A percentile compares a stretch with the other conserved stretches of the same genome.
Conservation (phyloP, 306 rosid genomes). For the Citrullus colocynthis region DNA sequence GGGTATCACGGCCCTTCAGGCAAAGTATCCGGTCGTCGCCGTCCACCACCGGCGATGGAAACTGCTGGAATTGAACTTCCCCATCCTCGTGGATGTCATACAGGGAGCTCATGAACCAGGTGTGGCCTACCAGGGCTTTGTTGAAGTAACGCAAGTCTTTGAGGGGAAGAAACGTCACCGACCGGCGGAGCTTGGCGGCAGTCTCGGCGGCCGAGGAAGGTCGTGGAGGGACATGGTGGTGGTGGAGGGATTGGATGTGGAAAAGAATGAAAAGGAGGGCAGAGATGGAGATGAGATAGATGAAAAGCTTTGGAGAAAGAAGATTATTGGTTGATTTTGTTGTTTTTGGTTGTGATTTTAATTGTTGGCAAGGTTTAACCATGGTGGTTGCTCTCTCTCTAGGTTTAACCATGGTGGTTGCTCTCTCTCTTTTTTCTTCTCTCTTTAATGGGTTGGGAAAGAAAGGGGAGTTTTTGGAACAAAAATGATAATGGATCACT, state of each 20-base stretch:
- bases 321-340: neutral
- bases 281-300: slow-evolving; percentile 25
- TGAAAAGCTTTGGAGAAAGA: slow-evolving; percentile 20
- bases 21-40: slow-evolving; percentile 34
- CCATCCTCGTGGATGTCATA: slow-evolving; percentile 36
- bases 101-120: slow-evolving; percentile 77
- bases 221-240: neutral
- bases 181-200: slow-evolving; percentile 23
- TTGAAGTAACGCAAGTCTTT: slow-evolving; percentile 41
- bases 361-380: neutral
- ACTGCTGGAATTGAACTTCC: slow-evolving; percentile 48
- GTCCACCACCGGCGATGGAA: slow-evolving; percentile 38
- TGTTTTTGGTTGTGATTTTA: neutral
- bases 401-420: no score
- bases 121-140: slow-evolving; percentile 35
- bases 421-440: no score
- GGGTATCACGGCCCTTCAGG: slow-evolving; percentile 40
- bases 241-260: slow-evolving; percentile 22
- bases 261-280: slow-evolving; percentile 25
- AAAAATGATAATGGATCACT: neutral
- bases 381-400: neutral
- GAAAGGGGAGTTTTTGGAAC: neutral
- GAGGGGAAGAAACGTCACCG: slow-evolving; percentile 55
- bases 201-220: neutral
- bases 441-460: neutral